Conservation (phyloP, 805 yeast species). For the Candida oleophila region DNA sequence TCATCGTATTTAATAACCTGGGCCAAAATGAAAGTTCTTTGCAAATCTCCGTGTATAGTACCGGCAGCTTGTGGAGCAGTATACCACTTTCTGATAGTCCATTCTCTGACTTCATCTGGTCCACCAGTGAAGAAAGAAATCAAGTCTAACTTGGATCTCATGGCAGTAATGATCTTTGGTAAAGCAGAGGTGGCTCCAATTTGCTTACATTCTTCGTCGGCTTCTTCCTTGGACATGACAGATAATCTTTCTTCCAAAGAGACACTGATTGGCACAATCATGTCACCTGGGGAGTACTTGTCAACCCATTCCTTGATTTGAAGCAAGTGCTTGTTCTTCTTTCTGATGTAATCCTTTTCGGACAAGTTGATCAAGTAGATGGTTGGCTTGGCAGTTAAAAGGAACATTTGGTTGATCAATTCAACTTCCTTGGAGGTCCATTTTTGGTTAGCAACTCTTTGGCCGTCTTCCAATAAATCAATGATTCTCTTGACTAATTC, state of each 20-base stretch:
- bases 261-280: constrained; percentile 91
- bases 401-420: constrained; percentile 77
- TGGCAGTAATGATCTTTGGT: constrained; percentile 80
- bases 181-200: constrained; percentile 76
- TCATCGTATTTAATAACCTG: constrained; percentile 87
- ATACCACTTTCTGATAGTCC: constrained; percentile 92
- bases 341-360: constrained; percentile 83
- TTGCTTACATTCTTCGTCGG: constrained; percentile 70
- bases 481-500: constrained; percentile 72
- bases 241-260: constrained; percentile 90
- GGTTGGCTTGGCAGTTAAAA: constrained; percentile 93
- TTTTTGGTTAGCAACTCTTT: constrained; percentile 80
- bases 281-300: constrained; percentile 76
- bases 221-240: constrained; percentile 78
- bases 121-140: constrained; percentile 97
- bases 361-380: constrained; percentile 88
- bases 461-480: constrained; percentile 74
- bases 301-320: constrained; percentile 91
- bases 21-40: constrained; percentile 92
- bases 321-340: constrained; percentile 82
- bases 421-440: constrained; percentile 95
- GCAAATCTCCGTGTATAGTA: constrained; percentile 93
- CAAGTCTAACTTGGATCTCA: constrained; percentile 84
- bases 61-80: constrained; percentile 99
- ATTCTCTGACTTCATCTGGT: constrained; percentile 94